Evolutionary conservation across 208 protist species (phyloP).

Genomic region (Spironucleus salmonicida): DNA sequence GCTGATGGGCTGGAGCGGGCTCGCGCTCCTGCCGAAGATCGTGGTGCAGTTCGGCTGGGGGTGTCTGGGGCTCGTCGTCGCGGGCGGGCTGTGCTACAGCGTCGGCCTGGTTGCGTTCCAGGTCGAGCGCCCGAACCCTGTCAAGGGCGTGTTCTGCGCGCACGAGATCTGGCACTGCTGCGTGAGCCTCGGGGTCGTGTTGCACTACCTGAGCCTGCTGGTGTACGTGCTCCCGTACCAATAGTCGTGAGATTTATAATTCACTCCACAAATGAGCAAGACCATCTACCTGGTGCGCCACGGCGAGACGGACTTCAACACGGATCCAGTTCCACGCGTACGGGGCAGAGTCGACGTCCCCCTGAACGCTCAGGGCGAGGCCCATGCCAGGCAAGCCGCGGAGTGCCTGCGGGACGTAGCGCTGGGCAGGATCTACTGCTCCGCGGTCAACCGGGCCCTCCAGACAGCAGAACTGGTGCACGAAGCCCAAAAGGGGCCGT

Average conservation of each 20-base stretch:
- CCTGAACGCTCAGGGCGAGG: background rate
- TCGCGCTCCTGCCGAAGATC: background rate
- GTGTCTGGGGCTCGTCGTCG: background rate
- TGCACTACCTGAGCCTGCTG: background rate
- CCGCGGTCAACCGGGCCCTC: background rate
- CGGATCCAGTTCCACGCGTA: constrained; percentile 16
- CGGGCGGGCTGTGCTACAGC: background rate
- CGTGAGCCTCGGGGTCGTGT: background rate
- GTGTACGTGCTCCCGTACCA: background rate
- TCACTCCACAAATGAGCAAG: too few relatives aligned
- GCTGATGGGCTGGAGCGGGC: background rate
- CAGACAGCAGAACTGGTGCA: background rate
- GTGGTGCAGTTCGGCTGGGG: background rate
- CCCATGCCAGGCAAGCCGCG: background rate
- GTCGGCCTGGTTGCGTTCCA: background rate
- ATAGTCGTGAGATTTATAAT: too few relatives aligned
- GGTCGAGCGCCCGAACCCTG: background rate
- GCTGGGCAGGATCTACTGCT: background rate
- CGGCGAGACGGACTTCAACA: constrained; percentile 31
- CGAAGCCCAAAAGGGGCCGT: background rate
- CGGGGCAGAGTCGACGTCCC: background rate
- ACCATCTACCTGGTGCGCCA: constrained; percentile 27
- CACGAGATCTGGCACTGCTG: background rate
- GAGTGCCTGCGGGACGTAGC: background rate
- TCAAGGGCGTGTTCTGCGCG: background rate